phyloP scores from a whole-genome alignment of 2,329 filamentous ascomycete species.

The Claviceps pazoutovae region DNA sequence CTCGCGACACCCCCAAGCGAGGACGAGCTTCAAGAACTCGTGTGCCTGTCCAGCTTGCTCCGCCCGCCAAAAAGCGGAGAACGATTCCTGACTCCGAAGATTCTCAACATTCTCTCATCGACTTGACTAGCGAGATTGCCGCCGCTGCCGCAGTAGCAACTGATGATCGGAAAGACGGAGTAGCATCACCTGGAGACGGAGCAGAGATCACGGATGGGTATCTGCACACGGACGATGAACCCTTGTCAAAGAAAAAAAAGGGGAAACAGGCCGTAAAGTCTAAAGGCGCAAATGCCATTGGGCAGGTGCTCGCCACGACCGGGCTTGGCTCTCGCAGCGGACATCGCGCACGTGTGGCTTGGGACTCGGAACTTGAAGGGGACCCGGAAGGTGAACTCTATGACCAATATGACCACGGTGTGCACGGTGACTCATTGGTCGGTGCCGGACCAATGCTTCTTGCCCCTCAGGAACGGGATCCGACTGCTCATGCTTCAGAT shows the following conservation, averaged over 20 bases:
- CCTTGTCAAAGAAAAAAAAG: conserved; percentile 11
- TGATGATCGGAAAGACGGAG: conserved; percentile 7
- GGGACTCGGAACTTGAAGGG: conserved; percentile 1
- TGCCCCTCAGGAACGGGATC: too few species aligned
- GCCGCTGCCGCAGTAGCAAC: conserved; percentile 11
- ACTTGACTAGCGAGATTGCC: conserved; percentile 20
- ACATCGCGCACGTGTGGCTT: neutral
- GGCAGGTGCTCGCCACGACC: neutral
- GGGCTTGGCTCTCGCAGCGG: neutral
- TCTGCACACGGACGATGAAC: conserved; percentile 17
- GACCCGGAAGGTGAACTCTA: neutral
- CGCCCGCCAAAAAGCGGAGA: conserved; percentile 17
- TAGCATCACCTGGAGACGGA: neutral
- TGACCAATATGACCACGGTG: too few species aligned
- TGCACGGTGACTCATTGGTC: neutral
- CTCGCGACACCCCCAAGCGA: conserved; percentile 12
- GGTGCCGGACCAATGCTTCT: too few species aligned
- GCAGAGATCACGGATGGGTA: conserved; percentile 1
- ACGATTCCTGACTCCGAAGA: conserved; percentile 19
- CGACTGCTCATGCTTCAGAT: too few species aligned
- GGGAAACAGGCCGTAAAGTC: conserved; percentile 6
- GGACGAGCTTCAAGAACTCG: conserved; percentile 11
- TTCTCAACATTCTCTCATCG: conserved; percentile 9
- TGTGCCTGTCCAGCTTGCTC: conserved; percentile 8
- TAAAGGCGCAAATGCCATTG: neutral